Percentiles rank a stretch among this genome's conserved stretches.
These are phyloP conservation scores for Beauveria caledonica DNA, from an alignment of 2,329 filamentous ascomycete genomes.

Conservation along the genomic window DNA sequence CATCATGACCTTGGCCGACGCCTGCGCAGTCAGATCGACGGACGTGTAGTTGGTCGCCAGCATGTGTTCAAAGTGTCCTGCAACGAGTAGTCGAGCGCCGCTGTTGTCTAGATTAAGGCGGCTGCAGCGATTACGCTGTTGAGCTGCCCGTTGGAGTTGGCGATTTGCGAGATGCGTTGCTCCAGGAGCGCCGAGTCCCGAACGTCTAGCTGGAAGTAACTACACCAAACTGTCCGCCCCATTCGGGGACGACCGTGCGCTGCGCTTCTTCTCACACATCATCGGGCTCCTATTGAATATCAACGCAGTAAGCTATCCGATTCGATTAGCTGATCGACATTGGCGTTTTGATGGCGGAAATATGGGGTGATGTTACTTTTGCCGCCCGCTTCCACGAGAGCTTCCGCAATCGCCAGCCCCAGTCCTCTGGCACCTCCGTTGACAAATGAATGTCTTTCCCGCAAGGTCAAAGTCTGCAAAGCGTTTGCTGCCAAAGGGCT, in stretches of 20 bases:
- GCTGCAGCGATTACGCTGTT: constrained; percentile 65
- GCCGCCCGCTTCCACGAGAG: constrained; percentile 65
- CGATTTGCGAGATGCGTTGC: constrained; percentile 50
- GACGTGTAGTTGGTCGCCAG: constrained; percentile 64
- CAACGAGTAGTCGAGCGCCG: constrained; percentile 58
- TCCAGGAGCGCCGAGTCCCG: constrained; percentile 52
- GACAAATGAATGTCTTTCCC: constrained; percentile 58
- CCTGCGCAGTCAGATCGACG: constrained; percentile 61
- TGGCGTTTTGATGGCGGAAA: not conserved
- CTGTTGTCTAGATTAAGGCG: constrained; percentile 59
- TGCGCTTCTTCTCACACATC: constrained; percentile 54
- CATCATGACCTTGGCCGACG: constrained; percentile 55
- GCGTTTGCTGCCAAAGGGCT: constrained; percentile 23
- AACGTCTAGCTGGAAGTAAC: constrained; percentile 60
- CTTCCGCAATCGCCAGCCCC: constrained; percentile 66
- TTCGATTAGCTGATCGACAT: not conserved
- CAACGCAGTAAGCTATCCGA: constrained; percentile 46
- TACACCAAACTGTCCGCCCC: constrained; percentile 62
- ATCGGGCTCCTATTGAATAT: constrained; percentile 40
- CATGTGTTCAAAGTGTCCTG: constrained; percentile 50
- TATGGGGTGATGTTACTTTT: constrained; percentile 31
- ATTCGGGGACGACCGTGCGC: constrained; percentile 50
- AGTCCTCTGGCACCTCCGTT: constrained; percentile 56
- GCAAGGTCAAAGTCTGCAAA: constrained; percentile 62
- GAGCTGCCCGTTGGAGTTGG: constrained; percentile 49